Conservation (phyloP, 352 stramenopile genomes). For the Pythium phragmitis region DNA sequence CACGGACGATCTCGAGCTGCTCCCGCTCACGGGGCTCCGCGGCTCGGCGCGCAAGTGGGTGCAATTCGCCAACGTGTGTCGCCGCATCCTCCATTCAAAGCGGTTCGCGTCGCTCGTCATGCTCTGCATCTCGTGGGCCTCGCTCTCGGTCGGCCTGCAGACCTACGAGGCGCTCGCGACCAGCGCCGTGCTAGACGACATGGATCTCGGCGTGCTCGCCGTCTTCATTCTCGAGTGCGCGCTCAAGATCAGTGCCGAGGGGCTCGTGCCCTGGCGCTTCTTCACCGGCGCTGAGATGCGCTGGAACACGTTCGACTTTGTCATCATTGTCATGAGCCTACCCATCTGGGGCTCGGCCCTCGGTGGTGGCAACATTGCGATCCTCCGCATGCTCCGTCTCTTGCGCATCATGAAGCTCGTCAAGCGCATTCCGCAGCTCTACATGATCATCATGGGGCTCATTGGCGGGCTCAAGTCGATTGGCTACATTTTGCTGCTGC, state of each 20-base stretch:
- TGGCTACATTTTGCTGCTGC: slow-evolving; percentile 87
- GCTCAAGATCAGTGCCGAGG: slow-evolving; percentile 82
- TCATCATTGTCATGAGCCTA: slow-evolving; percentile 81
- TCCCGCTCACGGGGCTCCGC: slow-evolving; percentile 37
- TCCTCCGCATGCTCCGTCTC: slow-evolving; percentile 84
- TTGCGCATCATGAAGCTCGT: slow-evolving; percentile 91
- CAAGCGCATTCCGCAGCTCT: slow-evolving; percentile 87
- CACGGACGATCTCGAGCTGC: slow-evolving; percentile 29
- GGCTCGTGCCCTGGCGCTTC: slow-evolving; percentile 65
- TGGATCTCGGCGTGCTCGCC: slow-evolving; percentile 65
- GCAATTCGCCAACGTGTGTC: slow-evolving; percentile 37
- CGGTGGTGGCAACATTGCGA: slow-evolving; percentile 69
- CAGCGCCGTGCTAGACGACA: slow-evolving; percentile 46
- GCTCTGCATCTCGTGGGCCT: slow-evolving; percentile 78
- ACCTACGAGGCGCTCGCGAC: slow-evolving; percentile 57
- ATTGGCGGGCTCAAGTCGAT: slow-evolving; percentile 88
- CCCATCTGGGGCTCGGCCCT: slow-evolving; percentile 55
- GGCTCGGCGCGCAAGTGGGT: slow-evolving; percentile 38
- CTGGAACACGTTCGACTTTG: slow-evolving; percentile 87
- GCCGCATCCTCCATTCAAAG: slow-evolving; percentile 43
- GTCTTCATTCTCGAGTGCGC: slow-evolving; percentile 77
- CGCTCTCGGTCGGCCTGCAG: slow-evolving; percentile 77
- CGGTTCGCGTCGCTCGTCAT: slow-evolving; percentile 73
- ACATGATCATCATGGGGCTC: slow-evolving; percentile 90
- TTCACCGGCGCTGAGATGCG: slow-evolving; percentile 72